Evolutionary conservation across 2,329 filamentous ascomycete species (phyloP).

Genomic region (Grosmannia huntii): DNA sequence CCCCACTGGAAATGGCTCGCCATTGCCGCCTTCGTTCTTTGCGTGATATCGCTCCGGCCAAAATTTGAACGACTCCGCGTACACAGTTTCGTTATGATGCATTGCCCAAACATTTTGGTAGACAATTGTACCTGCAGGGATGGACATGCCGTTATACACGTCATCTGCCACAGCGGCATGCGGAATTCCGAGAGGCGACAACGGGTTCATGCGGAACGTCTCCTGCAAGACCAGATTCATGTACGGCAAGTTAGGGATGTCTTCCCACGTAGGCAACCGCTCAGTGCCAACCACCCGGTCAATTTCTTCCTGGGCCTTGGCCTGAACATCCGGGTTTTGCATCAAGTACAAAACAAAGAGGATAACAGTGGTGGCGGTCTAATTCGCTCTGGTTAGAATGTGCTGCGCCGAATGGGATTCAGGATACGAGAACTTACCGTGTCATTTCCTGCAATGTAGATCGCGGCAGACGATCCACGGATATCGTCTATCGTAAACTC

Average conservation of each 20-base stretch:
- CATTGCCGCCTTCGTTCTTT: slow-evolving; percentile 19
- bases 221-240: slow-evolving; percentile 30
- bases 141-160: slow-evolving; percentile 28
- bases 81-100: slow-evolving; percentile 29
- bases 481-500: slow-evolving; percentile 16
- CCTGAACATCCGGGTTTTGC: slow-evolving; percentile 28
- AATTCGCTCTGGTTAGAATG: neutral
- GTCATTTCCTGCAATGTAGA: slow-evolving; percentile 17
- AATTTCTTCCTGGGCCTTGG: slow-evolving; percentile 25
- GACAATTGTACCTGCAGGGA: slow-evolving; percentile 30
- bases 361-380: slow-evolving; percentile 19
- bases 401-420: neutral
- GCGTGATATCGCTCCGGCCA: slow-evolving; percentile 26
- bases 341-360: slow-evolving; percentile 27
- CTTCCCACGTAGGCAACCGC: slow-evolving; percentile 24
- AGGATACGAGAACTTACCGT: slow-evolving; percentile 9
- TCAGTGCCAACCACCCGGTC: slow-evolving; percentile 25
- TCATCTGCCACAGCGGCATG: slow-evolving; percentile 28
- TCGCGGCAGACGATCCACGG: slow-evolving; percentile 17
- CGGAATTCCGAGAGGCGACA: slow-evolving; percentile 24
- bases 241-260: slow-evolving; percentile 26
- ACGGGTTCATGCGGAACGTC: slow-evolving; percentile 29
- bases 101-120: slow-evolving; percentile 29
- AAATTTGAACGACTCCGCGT: slow-evolving; percentile 27
- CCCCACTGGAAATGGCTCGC: slow-evolving; percentile 34